A percentile compares a stretch with the other conserved stretches of the same genome.
Evolutionary conservation across 768 basidiomycete species (phyloP).

Genomic region (Mycena filopes): DNA sequence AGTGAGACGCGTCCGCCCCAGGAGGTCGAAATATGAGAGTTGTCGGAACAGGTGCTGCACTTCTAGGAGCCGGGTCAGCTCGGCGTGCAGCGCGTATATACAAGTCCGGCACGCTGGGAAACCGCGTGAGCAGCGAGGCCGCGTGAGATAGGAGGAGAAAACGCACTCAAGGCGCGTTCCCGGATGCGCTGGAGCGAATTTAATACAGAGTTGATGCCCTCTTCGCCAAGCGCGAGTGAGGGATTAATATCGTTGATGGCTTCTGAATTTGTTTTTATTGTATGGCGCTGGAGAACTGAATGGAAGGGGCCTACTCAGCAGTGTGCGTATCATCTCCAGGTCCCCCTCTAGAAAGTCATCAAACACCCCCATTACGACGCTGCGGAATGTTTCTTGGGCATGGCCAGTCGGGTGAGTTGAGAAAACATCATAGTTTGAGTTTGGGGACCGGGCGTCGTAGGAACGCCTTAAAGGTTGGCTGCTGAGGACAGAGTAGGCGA

Average conservation of each 20-base stretch:
- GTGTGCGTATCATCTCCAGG: constrained; percentile 81
- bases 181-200: constrained; percentile 75
- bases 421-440: constrained; percentile 64
- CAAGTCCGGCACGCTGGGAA: constrained; percentile 79
- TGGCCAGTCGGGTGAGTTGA: constrained; percentile 60
- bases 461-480: constrained; percentile 71
- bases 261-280: constrained; percentile 50
- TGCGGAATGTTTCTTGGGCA: constrained; percentile 84
- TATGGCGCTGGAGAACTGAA: constrained; percentile 1
- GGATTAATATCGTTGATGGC: constrained; percentile 86
- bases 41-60: constrained; percentile 81
- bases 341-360: constrained; percentile 89
- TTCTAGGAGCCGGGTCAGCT: constrained; percentile 83
- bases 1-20: constrained; percentile 78
- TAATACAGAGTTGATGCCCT: constrained; percentile 82
- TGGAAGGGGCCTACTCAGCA: constrained; percentile 67
- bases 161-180: constrained; percentile 78
- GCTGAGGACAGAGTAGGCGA: constrained; percentile 86
- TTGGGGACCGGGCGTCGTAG: constrained; percentile 70
- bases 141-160: constrained; percentile 19
- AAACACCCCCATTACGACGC: constrained; percentile 78
- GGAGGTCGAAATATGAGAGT: constrained; percentile 81
- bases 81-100: constrained; percentile 75
- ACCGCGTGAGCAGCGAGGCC: constrained; percentile 15
- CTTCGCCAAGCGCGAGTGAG: constrained; percentile 78